These are phyloP conservation scores for Corchorus capsularis DNA, from an alignment of 345 rosid species.

Conservation along the genomic window DNA sequence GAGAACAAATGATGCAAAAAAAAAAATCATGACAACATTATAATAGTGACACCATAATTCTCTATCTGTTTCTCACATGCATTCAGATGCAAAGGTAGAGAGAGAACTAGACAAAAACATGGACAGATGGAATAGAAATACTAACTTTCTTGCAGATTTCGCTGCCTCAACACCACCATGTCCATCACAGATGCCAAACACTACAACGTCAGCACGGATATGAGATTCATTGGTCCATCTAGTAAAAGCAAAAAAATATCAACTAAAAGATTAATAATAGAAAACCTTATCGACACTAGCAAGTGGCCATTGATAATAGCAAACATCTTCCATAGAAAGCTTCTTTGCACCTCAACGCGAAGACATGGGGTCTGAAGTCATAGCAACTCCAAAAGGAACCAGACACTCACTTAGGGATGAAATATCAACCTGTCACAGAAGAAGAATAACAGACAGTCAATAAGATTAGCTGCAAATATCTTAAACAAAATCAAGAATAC, in stretches of 20 bases:
- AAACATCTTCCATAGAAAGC: slow-evolving; percentile 96
- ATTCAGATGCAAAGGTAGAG: not conserved
- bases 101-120: not conserved
- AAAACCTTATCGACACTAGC: slow-evolving; percentile 76
- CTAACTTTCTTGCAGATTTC: slow-evolving; percentile 87
- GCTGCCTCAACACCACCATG: slow-evolving; percentile 95
- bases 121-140: slow-evolving; percentile 28
- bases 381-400: slow-evolving; percentile 74
- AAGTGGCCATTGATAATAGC: slow-evolving; percentile 91
- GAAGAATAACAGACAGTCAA: slow-evolving; percentile 5
- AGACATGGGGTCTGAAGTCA: slow-evolving; percentile 97
- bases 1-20: too few species aligned
- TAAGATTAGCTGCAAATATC: slow-evolving; percentile 5
- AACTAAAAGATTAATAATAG: slow-evolving; percentile 23
- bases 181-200: slow-evolving; percentile 97
- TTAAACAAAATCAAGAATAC: too few species aligned
- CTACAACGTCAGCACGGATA: slow-evolving; percentile 36
- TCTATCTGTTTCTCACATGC: too few species aligned
- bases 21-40: too few species aligned
- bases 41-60: too few species aligned
- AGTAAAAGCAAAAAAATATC: slow-evolving; percentile 18
- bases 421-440: slow-evolving; percentile 63
- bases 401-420: slow-evolving; percentile 51
- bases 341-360: slow-evolving; percentile 89
- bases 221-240: slow-evolving; percentile 13